Percentiles rank a stretch among this genome's conserved stretches.
Evolutionary conservation across 345 rosid genomes (phyloP).

Genomic region (Euphorbia lathyris): DNA sequence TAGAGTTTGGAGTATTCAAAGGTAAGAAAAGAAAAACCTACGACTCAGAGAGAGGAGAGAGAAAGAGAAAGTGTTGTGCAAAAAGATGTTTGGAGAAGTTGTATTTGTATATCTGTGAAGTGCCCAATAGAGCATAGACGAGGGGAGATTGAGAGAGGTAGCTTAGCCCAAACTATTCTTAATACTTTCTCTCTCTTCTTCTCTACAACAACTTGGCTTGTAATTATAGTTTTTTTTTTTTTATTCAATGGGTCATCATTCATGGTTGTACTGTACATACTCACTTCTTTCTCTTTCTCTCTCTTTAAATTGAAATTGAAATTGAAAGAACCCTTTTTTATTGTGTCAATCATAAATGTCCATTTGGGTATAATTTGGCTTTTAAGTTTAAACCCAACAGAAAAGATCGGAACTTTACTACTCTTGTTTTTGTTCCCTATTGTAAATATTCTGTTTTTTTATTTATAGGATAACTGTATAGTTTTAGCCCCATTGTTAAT

Average conservation of each 20-base stretch:
- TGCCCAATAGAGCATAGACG: constrained; percentile 2
- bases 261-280: neutral
- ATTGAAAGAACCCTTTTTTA: no score
- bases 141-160: neutral
- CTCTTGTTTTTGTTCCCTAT: neutral
- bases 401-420: neutral
- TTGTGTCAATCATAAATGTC: neutral
- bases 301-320: neutral
- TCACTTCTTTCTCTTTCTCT: neutral
- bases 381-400: neutral
- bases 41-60: constrained; percentile 6
- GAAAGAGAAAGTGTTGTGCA: neutral
- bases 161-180: neutral
- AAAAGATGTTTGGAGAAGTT: neutral
- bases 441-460: neutral
- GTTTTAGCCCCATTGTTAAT: no score
- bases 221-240: neutral
- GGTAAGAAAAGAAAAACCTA: constrained; percentile 1
- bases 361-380: neutral
- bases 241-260: neutral
- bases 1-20: constrained; percentile 8
- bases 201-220: neutral
- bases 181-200: neutral
- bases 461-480: no score
- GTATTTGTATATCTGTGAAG: no score